phyloP scores from a whole-genome alignment of 768 basidiomycete species.

The Auricularia heimuer region DNA sequence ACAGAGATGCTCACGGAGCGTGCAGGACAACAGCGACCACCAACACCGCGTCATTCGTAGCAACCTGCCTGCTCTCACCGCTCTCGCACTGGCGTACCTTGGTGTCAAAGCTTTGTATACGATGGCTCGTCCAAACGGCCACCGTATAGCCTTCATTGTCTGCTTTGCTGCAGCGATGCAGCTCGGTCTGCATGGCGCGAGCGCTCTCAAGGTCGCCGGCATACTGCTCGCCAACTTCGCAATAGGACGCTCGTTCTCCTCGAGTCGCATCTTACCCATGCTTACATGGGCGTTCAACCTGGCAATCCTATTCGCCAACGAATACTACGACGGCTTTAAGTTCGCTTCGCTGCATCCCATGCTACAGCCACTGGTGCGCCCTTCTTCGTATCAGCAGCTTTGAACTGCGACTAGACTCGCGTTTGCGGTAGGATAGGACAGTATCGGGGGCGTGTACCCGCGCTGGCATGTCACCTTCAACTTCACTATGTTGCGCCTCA shows the following conservation, averaged over 20 bases:
- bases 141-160: slow-evolving; percentile 49
- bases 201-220: slow-evolving; percentile 61
- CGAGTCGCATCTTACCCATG: slow-evolving; percentile 64
- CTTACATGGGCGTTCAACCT: slow-evolving; percentile 74
- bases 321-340: slow-evolving; percentile 62
- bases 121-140: slow-evolving; percentile 17
- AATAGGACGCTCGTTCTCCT: slow-evolving; percentile 42
- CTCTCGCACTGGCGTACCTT: slow-evolving; percentile 46
- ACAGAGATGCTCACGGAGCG: background rate
- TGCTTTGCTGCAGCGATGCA: slow-evolving; percentile 57
- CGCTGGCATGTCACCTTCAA: slow-evolving; percentile 94
- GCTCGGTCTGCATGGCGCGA: slow-evolving; percentile 69
- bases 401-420: no score
- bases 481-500: slow-evolving; percentile 86
- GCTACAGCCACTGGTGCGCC: slow-evolving; percentile 52
- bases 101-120: slow-evolving; percentile 41
- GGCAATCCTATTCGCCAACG: slow-evolving; percentile 65
- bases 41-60: slow-evolving; percentile 86
- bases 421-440: slow-evolving; percentile 38
- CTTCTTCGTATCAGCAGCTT: background rate
- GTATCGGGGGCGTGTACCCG: slow-evolving; percentile 63
- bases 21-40: slow-evolving; percentile 85
- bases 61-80: slow-evolving; percentile 57
- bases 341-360: slow-evolving; percentile 47
- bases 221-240: slow-evolving; percentile 65